Percentiles rank a stretch among this genome's conserved stretches.
These are phyloP conservation scores for Ophiostoma perfectum DNA, from an alignment of 2,329 filamentous ascomycete genomes.

Conservation along the genomic window DNA sequence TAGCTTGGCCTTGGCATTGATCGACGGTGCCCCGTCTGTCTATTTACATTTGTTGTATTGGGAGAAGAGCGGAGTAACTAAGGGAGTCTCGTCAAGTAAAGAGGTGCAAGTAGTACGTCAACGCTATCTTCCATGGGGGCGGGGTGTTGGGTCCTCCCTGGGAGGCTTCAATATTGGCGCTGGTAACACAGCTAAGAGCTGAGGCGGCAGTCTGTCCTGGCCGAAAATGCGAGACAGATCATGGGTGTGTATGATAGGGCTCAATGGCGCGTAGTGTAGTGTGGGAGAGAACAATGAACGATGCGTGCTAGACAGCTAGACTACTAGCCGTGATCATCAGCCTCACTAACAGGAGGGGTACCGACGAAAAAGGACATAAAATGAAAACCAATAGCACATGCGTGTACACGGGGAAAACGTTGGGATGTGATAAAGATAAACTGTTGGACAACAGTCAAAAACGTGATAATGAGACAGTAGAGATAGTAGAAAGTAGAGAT, in stretches of 20 bases:
- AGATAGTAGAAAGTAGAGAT: not conserved
- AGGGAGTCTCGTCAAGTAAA: not conserved
- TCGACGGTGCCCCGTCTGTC: not conserved
- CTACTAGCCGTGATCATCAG: not conserved
- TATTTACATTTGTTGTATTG: not conserved
- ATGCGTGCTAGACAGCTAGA: not conserved
- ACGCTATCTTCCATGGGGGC: too few relatives aligned
- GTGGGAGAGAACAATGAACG: too few relatives aligned
- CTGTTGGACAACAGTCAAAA: not conserved
- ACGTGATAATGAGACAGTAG: not conserved
- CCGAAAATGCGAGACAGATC: too few relatives aligned
- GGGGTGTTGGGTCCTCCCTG: too few relatives aligned
- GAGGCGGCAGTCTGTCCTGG: too few relatives aligned
- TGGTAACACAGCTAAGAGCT: too few relatives aligned
- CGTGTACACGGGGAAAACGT: not conserved
- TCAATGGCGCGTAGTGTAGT: too few relatives aligned
- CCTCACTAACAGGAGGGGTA: not conserved
- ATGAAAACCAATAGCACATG: not conserved
- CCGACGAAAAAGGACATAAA: not conserved
- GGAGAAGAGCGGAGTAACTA: not conserved
- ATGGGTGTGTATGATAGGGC: too few relatives aligned
- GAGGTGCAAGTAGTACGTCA: too few relatives aligned
- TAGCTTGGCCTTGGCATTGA: conserved; percentile 2
- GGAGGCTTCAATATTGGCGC: too few relatives aligned
- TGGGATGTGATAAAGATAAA: not conserved